Evolutionary conservation across 208 protist genomes (phyloP), one percentile per base, ranked within the genome.

Genomic region (Leishmania guyanensis): DNA sequence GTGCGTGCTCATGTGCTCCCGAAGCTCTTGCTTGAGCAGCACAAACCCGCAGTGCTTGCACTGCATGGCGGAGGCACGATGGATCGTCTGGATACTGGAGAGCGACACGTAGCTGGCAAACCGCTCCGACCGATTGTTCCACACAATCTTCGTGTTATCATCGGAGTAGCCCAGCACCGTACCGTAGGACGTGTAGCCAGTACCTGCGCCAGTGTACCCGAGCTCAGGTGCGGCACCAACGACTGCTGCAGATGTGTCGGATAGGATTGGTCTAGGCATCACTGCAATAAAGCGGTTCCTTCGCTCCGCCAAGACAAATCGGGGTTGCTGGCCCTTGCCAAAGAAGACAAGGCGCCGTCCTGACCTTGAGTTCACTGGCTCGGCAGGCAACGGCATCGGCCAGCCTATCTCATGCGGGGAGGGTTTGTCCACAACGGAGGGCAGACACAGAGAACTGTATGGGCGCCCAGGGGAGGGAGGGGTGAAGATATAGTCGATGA

Each of bases 121-220:
- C 39, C 82, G 81, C 77, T 93, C 88, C 60, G 89, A 84, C 26
- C 91, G 88, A 64, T 94, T 86, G 51, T 96, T 91, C 91, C 93
- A 96, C 43, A 95, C 89, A n/a, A 96, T 86, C 68, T 88, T 84
- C 2, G 83, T 90, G 79, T 92, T 82, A 81, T 93, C 88, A 81
- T 94, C 89, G 33, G 89, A 90, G 88, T 94, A 96, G 36, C 90
- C 92, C 1, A 96, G 85, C 16, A 96, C 86, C 26, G 91, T 94
- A 78, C 92, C 92, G 79, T 85, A 94, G 33, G 78, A 88, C 4
- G 85, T 87, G 53, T 84, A 86, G 46, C 71, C 43, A 22, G 71
- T 80, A 10, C 73, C 56, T 8, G 79, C 54, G 20, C 51, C 76
- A 26, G 58, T 36, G 66, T 77, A 56, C 0, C 46, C 75, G 10